Evolutionary conservation across 768 basidiomycete genomes (phyloP).

Genomic region (Mycena capillaripes): DNA sequence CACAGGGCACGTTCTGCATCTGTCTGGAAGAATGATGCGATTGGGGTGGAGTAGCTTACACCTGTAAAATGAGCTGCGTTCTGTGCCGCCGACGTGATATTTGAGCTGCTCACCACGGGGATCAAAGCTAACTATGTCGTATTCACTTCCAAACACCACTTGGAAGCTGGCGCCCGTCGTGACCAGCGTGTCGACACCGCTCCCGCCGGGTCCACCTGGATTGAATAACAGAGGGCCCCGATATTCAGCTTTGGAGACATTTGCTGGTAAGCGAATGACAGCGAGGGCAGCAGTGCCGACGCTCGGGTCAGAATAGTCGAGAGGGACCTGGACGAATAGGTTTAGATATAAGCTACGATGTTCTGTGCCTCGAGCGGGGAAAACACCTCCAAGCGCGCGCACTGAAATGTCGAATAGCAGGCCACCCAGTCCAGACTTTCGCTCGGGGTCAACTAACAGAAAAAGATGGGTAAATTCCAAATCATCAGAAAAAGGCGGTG

Average conservation of each 20-base stretch:
- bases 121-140: constrained; percentile 22
- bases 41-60: constrained; percentile 20
- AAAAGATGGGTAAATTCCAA: too few relatives aligned
- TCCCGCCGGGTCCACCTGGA: constrained; percentile 30
- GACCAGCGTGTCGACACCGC: constrained; percentile 13
- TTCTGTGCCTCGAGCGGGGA: too few relatives aligned
- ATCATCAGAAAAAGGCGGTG: too few relatives aligned
- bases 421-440: background rate
- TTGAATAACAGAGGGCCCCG: constrained; percentile 29
- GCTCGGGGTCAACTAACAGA: background rate
- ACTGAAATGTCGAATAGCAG: constrained; percentile 19
- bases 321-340: constrained; percentile 30
- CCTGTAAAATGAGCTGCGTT: constrained; percentile 1
- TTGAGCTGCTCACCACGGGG: background rate
- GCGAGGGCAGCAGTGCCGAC: constrained; percentile 23
- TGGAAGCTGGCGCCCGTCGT: background rate
- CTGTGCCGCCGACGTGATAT: too few relatives aligned
- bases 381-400: background rate
- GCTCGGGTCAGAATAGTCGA: constrained; percentile 25
- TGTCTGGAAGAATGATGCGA: constrained; percentile 22
- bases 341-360: background rate
- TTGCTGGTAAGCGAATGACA: constrained; percentile 16
- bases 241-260: constrained; percentile 13
- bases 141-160: background rate
- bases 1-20: constrained; percentile 32